Evolutionary conservation across 768 basidiomycete genomes (phyloP), one percentile per base, ranked within the genome.

Genomic region (Mycena maculata): DNA sequence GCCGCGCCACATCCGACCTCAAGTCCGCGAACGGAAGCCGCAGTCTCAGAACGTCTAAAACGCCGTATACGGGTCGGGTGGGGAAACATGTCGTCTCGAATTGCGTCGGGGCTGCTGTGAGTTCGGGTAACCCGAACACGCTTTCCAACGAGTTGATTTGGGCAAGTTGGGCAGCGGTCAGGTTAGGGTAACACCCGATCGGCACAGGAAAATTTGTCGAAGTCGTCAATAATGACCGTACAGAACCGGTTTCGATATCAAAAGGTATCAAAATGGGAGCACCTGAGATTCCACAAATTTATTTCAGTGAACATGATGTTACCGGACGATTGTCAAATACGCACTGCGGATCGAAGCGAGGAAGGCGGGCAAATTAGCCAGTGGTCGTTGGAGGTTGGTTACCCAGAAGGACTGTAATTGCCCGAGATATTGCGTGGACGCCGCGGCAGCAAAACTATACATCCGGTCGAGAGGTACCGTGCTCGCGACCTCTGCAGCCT

Each of bases 61-160:
- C 79, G 20, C 90, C 89, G 70, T 92, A 91, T n/a, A 88, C 77
- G 3, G 88, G 90, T 30, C 87, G 83, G 69, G 82, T 80, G 11
- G 83, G 77, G 74, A 83, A 90, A 74, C 90, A 92, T 5, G 79
- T 74, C 10, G 82, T 44, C 68, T 87, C 76, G 70, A 90, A 88
- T 45, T 74, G 68, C 15, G 79, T 71, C 5, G 82, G 69, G 27
- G 77, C 55, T 30, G 75, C 50, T 25, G 73, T 52, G 0, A 77
- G 58, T 7, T 71, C 18, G n/a, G 82, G 70, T 25, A 91, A 76
- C 23, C 83, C 84, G 72, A 90, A 91, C 15, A 86, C 84, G 20
- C 78, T 79, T 73, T 91, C 90, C 38, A 91, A 73, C 18, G 76
- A 60, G 71, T 83, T 83, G 53, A 90, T 75, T 57, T 77, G 74